Conservation (phyloP, 2,329 filamentous ascomycete species). For the Boeremia exigua region DNA sequence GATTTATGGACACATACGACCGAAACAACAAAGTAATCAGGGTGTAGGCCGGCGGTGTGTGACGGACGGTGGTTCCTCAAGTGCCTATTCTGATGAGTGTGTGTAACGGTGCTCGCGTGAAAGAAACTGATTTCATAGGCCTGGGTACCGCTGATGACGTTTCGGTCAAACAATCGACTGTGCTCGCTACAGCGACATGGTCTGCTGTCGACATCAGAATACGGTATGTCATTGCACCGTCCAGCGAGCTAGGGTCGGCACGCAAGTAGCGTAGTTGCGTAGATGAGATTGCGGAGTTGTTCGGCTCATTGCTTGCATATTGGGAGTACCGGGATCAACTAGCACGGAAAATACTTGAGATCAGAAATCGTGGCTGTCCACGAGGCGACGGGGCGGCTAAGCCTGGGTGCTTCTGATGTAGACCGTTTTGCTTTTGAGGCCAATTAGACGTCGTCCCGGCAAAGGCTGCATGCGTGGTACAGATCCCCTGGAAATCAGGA, state of each 20-base stretch:
- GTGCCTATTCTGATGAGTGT: slow-evolving; percentile 4
- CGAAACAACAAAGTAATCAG: slow-evolving; percentile 6
- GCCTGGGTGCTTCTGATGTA: slow-evolving; percentile 20
- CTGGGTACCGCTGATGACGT: background rate
- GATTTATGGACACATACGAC: slow-evolving; percentile 11
- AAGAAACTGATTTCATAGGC: background rate
- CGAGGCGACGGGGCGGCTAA: slow-evolving; percentile 18
- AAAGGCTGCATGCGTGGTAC: slow-evolving; percentile 28
- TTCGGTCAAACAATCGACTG: background rate
- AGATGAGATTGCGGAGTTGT: slow-evolving; percentile 29
- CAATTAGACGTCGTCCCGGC: slow-evolving; percentile 31
- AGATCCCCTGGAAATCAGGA: slow-evolving; percentile 23
- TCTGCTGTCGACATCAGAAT: background rate
- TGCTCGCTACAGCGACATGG: background rate
- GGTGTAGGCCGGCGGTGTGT: background rate
- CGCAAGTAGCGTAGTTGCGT: slow-evolving; percentile 18
- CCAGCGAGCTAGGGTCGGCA: slow-evolving; percentile 25
- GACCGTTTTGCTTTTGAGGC: slow-evolving; percentile 29
- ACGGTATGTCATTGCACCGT: slow-evolving; percentile 23
- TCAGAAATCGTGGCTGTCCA: slow-evolving; percentile 21
- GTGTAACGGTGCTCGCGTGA: slow-evolving; percentile 24
- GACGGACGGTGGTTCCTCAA: slow-evolving; percentile 1
- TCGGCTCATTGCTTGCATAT: slow-evolving; percentile 19
- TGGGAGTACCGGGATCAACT: slow-evolving; percentile 10
- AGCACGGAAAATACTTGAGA: slow-evolving; percentile 8